These are phyloP conservation scores for Saturnispora silvae DNA, from an alignment of 805 yeast genomes.

Conservation along the genomic window DNA sequence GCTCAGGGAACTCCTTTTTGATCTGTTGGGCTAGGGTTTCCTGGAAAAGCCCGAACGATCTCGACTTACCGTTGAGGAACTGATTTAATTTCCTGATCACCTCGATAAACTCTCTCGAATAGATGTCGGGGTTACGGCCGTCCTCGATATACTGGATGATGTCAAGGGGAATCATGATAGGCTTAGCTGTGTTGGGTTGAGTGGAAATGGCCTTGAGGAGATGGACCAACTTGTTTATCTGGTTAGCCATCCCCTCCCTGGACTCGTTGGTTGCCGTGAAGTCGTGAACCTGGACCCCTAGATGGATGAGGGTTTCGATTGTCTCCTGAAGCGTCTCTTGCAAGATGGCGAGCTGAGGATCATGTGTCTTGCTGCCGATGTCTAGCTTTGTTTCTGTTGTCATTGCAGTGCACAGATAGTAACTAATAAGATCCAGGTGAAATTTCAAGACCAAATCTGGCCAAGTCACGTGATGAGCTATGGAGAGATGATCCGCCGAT, in stretches of 20 bases:
- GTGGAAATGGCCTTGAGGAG: slow-evolving; percentile 27
- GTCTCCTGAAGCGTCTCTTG: slow-evolving; percentile 38
- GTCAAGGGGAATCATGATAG: slow-evolving; percentile 60
- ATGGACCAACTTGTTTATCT: slow-evolving; percentile 31
- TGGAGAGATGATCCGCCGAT: too few species aligned
- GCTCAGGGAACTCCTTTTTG: slow-evolving; percentile 68
- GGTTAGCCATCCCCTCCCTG: slow-evolving; percentile 42
- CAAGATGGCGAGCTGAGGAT: slow-evolving; percentile 16
- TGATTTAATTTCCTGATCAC: slow-evolving; percentile 87
- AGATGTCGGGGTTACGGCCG: slow-evolving; percentile 94
- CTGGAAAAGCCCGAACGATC: slow-evolving; percentile 45
- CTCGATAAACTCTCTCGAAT: slow-evolving; percentile 93
- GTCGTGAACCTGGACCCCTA: slow-evolving; percentile 89
- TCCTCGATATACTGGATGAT: slow-evolving; percentile 89
- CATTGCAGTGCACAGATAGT: too few species aligned
- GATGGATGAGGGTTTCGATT: slow-evolving; percentile 74
- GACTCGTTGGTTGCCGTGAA: slow-evolving; percentile 83
- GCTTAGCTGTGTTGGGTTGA: slow-evolving; percentile 25
- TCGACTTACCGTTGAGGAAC: slow-evolving; percentile 72
- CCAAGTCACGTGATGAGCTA: slow-evolving; percentile 3
- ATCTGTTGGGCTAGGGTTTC: slow-evolving; percentile 61
- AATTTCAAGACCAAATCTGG: too few species aligned
- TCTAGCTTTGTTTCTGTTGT: slow-evolving; percentile 21
- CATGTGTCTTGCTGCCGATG: slow-evolving; percentile 7
- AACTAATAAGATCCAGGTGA: too few species aligned